These are phyloP conservation scores for Linum lewisii DNA, from an alignment of 345 rosid genomes.

Conservation along the genomic window DNA sequence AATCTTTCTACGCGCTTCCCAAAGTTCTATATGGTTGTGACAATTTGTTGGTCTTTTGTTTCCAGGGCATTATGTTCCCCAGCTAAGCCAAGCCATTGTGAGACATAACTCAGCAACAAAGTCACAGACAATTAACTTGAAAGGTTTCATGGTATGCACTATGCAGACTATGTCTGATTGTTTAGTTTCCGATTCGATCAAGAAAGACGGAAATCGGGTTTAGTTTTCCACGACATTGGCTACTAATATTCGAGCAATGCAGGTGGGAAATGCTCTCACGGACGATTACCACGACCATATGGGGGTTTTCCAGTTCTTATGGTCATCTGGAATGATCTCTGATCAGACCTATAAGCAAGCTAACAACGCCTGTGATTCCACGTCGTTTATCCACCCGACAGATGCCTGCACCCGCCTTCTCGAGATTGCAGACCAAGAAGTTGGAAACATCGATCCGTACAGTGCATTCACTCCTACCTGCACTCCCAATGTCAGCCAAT, in stretches of 20 bases:
- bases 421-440: slow-evolving; percentile 51
- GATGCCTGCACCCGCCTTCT: slow-evolving; percentile 38
- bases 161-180: too few species aligned
- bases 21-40: not conserved
- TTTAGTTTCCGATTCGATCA: too few species aligned
- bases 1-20: slow-evolving; percentile 6
- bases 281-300: slow-evolving; percentile 78
- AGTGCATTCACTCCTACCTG: slow-evolving; percentile 81
- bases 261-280: slow-evolving; percentile 91
- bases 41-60: not conserved
- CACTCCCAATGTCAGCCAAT: slow-evolving; percentile 40
- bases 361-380: slow-evolving; percentile 53
- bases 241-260: slow-evolving; percentile 20
- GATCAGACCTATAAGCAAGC: slow-evolving; percentile 65
- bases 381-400: slow-evolving; percentile 65
- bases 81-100: slow-evolving; percentile 73
- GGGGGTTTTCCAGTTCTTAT: slow-evolving; percentile 71
- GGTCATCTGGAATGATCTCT: slow-evolving; percentile 86
- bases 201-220: too few species aligned
- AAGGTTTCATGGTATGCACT: slow-evolving; percentile 72
- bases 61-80: slow-evolving; percentile 94
- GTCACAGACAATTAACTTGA: slow-evolving; percentile 47
- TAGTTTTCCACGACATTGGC: too few species aligned
- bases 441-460: slow-evolving; percentile 79
- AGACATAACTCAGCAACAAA: slow-evolving; percentile 39